Evolutionary conservation across 176 grass and related monocot species (phyloP), one percentile per base, ranked within the genome.

Genomic region (Aechmea fasciata): DNA sequence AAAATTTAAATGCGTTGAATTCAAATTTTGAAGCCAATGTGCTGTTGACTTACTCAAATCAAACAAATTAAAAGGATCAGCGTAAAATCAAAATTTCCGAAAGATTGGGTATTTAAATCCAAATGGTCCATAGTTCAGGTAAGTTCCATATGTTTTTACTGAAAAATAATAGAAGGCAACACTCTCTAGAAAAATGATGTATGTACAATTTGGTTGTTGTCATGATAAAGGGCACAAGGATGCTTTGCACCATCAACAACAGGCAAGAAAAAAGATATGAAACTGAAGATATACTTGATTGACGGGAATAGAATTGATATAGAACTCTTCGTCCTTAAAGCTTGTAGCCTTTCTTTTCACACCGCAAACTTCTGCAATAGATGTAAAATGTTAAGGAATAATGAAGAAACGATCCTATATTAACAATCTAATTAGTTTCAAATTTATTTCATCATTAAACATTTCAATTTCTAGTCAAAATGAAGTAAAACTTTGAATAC

Each of bases 281-380:
- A 12, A 61, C 66, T 18, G 0, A 48, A 79, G 33, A 25, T 49
- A 53, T 92, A 90, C 94, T 28, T 97, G 94, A 64, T 97, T 92
- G 79, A 83, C 86, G n/a, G 89, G 94, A 65, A 97, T 77, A 52
- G 89, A 83, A 83, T 82, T 97, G 78, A 97, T 97, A 71, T 90
- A 97, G 84, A 77, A 90, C 17, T 97, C 94, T 33, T 93, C 94
- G 12, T 97, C 89, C 79, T 88, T 90, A 71, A 97, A 92, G 74
- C 23, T 92, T 41, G 66, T 65, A 62, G 69, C 65, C 71, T 97
- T 92, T 48, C 94, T 81, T 78, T 97, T 97, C 29, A 55, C 85
- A 79, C 94, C 66, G 72, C 63, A 72, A 79, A 90, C 59, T 68
- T 90, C 94, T 97, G 84, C 70, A 95, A 84, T 80, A 15, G 28